These are phyloP conservation scores for Eutypa lata DNA, from an alignment of 2,329 filamentous ascomycete species.

Conservation along the genomic window DNA sequence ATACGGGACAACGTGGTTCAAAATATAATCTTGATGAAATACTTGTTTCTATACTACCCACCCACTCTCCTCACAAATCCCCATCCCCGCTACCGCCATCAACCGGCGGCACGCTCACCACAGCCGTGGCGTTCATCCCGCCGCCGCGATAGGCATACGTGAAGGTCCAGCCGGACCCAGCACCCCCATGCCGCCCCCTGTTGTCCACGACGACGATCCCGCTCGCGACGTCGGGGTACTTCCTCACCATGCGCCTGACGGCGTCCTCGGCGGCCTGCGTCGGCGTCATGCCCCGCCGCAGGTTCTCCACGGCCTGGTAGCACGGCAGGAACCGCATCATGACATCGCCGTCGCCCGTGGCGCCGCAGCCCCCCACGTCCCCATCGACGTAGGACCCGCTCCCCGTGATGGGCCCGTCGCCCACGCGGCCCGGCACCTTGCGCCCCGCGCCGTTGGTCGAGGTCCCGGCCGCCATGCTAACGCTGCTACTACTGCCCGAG, in stretches of 20 bases:
- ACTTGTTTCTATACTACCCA: too few relatives aligned
- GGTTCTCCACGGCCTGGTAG: slow-evolving; percentile 54
- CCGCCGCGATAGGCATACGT: slow-evolving; percentile 50
- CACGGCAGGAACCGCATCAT: slow-evolving; percentile 58
- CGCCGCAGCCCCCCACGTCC: slow-evolving; percentile 52
- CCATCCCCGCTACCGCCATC: not conserved
- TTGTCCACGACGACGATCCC: slow-evolving; percentile 51
- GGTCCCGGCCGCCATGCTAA: slow-evolving; percentile 53
- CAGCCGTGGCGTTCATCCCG: slow-evolving; percentile 41
- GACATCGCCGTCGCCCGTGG: slow-evolving; percentile 55
- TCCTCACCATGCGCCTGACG: slow-evolving; percentile 45
- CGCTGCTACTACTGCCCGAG: too few relatives aligned
- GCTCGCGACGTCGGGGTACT: slow-evolving; percentile 43
- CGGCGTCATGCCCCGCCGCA: slow-evolving; percentile 47
- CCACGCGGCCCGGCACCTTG: slow-evolving; percentile 54
- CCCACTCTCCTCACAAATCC: too few relatives aligned
- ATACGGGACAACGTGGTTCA: too few relatives aligned
- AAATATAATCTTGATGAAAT: too few relatives aligned
- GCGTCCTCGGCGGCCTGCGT: slow-evolving; percentile 48
- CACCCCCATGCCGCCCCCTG: slow-evolving; percentile 46
- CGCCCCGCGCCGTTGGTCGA: slow-evolving; percentile 54
- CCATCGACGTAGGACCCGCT: slow-evolving; percentile 54
- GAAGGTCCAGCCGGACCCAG: slow-evolving; percentile 53
- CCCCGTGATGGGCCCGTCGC: slow-evolving; percentile 53
- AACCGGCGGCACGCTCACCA: slow-evolving; percentile 39